phyloP scores from a whole-genome alignment of 768 basidiomycete species.

The Nevesoporus exiguus region DNA sequence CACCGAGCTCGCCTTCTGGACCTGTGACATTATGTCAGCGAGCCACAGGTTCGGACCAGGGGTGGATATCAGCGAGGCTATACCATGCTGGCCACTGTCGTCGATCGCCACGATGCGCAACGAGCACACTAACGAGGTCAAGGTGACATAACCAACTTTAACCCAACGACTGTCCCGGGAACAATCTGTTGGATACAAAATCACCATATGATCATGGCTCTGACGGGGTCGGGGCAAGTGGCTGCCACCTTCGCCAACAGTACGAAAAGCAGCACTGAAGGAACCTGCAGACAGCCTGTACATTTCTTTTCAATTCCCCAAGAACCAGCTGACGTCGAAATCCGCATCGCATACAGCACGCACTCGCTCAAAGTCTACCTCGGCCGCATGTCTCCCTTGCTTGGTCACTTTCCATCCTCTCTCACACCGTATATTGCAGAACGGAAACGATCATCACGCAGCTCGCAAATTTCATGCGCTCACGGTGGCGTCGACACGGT shows the following conservation, averaged over 20 bases:
- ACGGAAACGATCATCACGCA: conserved; percentile 79
- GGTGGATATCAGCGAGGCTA: background rate
- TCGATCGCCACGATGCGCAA: background rate
- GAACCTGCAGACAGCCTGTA: conserved; percentile 73
- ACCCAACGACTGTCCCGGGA: background rate
- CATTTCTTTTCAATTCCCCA: conserved; percentile 56
- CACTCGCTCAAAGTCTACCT: conserved; percentile 85
- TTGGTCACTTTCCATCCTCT: conserved; percentile 14
- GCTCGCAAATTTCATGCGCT: conserved; percentile 83
- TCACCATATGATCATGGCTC: too few species aligned
- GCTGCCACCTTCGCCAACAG: too few species aligned
- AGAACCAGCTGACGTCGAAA: conserved; percentile 74
- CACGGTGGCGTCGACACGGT: conserved; percentile 73
- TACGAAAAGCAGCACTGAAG: too few species aligned
- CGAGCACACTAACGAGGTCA: background rate
- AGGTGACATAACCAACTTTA: background rate
- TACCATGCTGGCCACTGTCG: background rate
- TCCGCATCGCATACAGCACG: conserved; percentile 74
- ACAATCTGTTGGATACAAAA: too few species aligned
- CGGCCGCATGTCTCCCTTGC: conserved; percentile 48
- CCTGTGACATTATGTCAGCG: conserved; percentile 21
- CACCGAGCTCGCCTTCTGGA: background rate
- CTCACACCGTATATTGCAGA: conserved; percentile 40
- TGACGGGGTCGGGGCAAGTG: too few species aligned
- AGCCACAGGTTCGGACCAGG: conserved; percentile 2